Base-by-base conservation (phyloP, 768 basidiomycete species). In the Goffeauzyma gilvescens region DNA sequence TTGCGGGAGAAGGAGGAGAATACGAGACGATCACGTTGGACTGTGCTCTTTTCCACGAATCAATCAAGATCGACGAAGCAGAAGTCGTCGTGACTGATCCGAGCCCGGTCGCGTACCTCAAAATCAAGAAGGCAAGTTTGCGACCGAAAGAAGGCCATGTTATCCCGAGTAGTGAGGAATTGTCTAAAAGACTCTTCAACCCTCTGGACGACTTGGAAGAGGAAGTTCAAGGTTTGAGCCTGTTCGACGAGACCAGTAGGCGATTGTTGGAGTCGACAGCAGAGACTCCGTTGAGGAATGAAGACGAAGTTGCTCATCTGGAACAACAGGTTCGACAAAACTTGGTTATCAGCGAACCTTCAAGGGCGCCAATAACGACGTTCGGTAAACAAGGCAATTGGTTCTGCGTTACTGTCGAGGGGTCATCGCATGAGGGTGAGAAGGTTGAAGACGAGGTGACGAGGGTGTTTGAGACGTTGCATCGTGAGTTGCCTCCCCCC, bases 1-100 rank as follows among this genome's bases (percentile, higher is more conserved):
- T 90, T 2, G 95, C 90, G 49, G 93, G 93, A 8, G 93, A 98
- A 66, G 93, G 93, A 2, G 93, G 93, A 2, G 93, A 98, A 66
- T 98, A 95, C 63, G 93, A 98, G 60, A 83, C 79, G 0, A 67
- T 96, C 44, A 95, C 90, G 1, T 67, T 87, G 10, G 83, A 93
- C 51, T 81, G 80, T 48, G 83, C 89, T 0, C 56, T 90, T 10
- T 96, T 89, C 72, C 82, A 83, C 51, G 71, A 71, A 28, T 69
- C 72, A 8, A 78, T 98, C 26, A 58, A 66, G 48, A 84, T 78
- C 41, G 69, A 65, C 25, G 73, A 76, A 33, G 71, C 72, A 1
- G 77, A 84, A 51, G 73, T 72, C 0, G 75, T 89, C 30, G 73
- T 63, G 4, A 81, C 70, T 45, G 79, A 76, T 55, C 57, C 60